Evolutionary conservation across 768 basidiomycete species (phyloP), one percentile per base, ranked within the genome.

Genomic region (Collybia sordida): DNA sequence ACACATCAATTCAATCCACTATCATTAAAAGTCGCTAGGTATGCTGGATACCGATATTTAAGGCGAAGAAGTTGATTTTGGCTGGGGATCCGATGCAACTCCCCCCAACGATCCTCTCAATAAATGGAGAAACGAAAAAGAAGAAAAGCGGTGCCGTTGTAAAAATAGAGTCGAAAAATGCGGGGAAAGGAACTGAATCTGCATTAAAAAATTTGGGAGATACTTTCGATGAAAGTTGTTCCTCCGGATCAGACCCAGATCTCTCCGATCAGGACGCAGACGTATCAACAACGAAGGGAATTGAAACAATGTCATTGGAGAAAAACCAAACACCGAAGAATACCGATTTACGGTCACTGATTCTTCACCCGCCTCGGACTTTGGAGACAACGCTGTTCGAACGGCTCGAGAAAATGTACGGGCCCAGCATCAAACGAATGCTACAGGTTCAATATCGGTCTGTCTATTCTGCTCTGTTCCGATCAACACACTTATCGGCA

Each of bases 71-170:
- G 64, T 72, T 94, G 42, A 88, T 94, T 12, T 73, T 97, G 21
- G 95, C 95, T 1, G 96, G 96, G 0, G 96, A 98, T 67, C 95
- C 94, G 1, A 88, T 93, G 78, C 96, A 98, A 72, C 77, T 99
- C 3, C 94, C 94, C 0, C 96, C 96, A 0, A 99, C 96, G 0
- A 83, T 98, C 41, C 73, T 96, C 23, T 90, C 92, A 4, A 59
- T 81, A 6, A 71, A 82, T 51, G 70, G 71, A 23, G 65, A 71
- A n/a, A 66, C 63, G 37, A 72, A 49, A 42, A 15, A 31, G 36
- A 59, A 56, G 37, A 52, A 52, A 35, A 9, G 21, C 18, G 14
- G n/a, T 1, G 21, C 21, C 17, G 37, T 35, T 14, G 25, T 35
- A 4, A 47, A 48, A 24, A 6, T 25, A 8, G 19, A 17, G 8